Base-by-base conservation (phyloP, 2,329 filamentous ascomycete genomes). In the Fonsecaea erecta region DNA sequence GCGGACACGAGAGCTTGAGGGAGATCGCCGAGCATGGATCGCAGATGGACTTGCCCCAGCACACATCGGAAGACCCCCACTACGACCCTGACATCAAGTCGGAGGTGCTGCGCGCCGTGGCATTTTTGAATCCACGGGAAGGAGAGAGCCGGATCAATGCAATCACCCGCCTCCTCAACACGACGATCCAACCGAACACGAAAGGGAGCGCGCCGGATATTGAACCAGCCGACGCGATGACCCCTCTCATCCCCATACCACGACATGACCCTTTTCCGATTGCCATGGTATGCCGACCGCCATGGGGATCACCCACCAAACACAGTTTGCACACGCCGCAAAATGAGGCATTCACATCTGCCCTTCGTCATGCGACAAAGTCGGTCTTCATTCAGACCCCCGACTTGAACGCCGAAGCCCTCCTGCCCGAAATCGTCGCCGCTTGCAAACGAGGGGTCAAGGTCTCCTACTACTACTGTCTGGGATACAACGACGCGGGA, bases 361-460 rank as follows among this genome's bases (percentile, higher is more conserved):
- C 88, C 0, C 81, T 93, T 7, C 82, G 86, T 1, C 84, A 92
- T 70, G 90, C 90, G 0, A 76, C 81, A 60, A 78, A 78, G 12
- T 82, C 78, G 30, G 83, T 93, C n/a, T 92, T 93, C 72, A 92
- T 94, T 64, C 90, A 93, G 74, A 88, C 89, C 0, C 91, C 91
- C 0, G 89, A 91, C 24, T 82, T 94, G 40, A 94, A 94, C 71
- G 90, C 90, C 0, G 84, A 85, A 63, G 88, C 86, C 0, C 78
- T 93, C 0, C 72, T 92, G 0, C 84, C 86, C 0, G 88, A 87
- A 0, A 83, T 93, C 2, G 73, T 84, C 0, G 83, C 82, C 2
- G 90, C 91, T 0, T 83, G 88, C n/a, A 82, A 86, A 65, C 81
- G 90, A 1, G 90, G 90, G 0, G 77, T 93, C 0, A 79, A 87